phyloP scores from a whole-genome alignment of 176 grass and related monocot species.

The Otatea glauca region DNA sequence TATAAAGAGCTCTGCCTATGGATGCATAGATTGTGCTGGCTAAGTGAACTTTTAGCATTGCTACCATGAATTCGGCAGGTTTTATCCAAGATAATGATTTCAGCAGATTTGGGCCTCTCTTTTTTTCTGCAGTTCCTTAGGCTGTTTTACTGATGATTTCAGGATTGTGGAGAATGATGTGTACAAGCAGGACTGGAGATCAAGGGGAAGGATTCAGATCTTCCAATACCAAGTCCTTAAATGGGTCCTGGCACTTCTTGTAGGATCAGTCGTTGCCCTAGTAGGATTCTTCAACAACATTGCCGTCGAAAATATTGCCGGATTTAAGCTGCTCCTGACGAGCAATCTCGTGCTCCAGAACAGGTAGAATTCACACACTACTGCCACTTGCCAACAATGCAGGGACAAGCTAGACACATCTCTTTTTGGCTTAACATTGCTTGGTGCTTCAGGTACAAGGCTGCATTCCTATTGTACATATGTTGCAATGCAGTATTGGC shows the following conservation, averaged over 20 bases:
- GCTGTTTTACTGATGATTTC: background rate
- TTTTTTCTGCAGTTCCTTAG: background rate
- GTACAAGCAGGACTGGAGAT: slow-evolving; percentile 76
- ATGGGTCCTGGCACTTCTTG: slow-evolving; percentile 70
- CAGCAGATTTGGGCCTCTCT: background rate
- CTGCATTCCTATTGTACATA: slow-evolving; percentile 54
- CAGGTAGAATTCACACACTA: slow-evolving; percentile 30
- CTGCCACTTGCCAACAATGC: background rate
- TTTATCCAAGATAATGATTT: too few relatives aligned
- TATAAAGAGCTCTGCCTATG: too few relatives aligned
- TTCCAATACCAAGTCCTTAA: slow-evolving; percentile 70
- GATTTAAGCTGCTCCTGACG: slow-evolving; percentile 64
- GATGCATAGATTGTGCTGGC: too few relatives aligned
- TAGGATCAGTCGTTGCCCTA: slow-evolving; percentile 54
- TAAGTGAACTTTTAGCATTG: too few relatives aligned
- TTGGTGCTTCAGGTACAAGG: slow-evolving; percentile 42
- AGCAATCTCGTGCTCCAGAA: slow-evolving; percentile 61
- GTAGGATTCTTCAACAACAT: slow-evolving; percentile 81
- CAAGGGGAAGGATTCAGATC: slow-evolving; percentile 57
- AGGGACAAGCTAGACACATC: background rate
- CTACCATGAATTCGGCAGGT: too few relatives aligned
- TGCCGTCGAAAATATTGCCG: slow-evolving; percentile 76
- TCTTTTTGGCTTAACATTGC: background rate
- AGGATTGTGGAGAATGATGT: slow-evolving; percentile 80
- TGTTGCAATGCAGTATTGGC: slow-evolving; percentile 54